Percentiles rank a stretch among this genome's conserved stretches.
phyloP scores from a whole-genome alignment of 805 yeast genomes.

The Saturnispora saitoi region DNA sequence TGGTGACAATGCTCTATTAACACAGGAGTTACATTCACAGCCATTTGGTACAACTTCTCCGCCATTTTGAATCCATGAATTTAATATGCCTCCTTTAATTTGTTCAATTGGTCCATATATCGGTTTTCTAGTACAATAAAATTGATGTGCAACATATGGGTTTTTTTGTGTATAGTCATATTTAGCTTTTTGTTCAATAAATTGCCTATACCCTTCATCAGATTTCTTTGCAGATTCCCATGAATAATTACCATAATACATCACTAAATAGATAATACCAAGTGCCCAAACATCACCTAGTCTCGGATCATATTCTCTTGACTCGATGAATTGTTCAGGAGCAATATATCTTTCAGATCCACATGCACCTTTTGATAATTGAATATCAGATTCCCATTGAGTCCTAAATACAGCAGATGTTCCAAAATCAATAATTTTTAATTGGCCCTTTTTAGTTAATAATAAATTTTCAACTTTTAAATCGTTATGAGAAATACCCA shows the following conservation, averaged over 20 bases:
- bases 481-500: conserved; percentile 92
- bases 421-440: conserved; percentile 80
- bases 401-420: conserved; percentile 86
- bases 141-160: conserved; percentile 22
- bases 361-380: conserved; percentile 61
- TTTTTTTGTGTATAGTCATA: conserved; percentile 25
- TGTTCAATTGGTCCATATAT: conserved; percentile 45
- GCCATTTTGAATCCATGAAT: conserved; percentile 13
- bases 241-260: conserved; percentile 36
- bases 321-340: conserved; percentile 68
- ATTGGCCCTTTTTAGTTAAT: conserved; percentile 54
- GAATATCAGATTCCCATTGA: conserved; percentile 76
- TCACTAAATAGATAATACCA: conserved; percentile 68
- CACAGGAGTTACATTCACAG: conserved; percentile 10
- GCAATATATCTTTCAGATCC: conserved; percentile 91
- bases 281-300: conserved; percentile 85
- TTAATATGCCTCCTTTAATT: conserved; percentile 31
- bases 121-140: conserved; percentile 31
- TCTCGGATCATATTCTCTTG: conserved; percentile 60
- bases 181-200: conserved; percentile 36
- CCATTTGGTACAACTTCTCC: conserved; percentile 11
- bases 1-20: conserved; percentile 6
- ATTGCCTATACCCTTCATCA: conserved; percentile 39
- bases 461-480: conserved; percentile 82
- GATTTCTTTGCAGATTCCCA: conserved; percentile 30